Percentiles rank a stretch among this genome's conserved stretches.
phyloP scores from a whole-genome alignment of 139 green algal species.

The Volvox africanus region DNA sequence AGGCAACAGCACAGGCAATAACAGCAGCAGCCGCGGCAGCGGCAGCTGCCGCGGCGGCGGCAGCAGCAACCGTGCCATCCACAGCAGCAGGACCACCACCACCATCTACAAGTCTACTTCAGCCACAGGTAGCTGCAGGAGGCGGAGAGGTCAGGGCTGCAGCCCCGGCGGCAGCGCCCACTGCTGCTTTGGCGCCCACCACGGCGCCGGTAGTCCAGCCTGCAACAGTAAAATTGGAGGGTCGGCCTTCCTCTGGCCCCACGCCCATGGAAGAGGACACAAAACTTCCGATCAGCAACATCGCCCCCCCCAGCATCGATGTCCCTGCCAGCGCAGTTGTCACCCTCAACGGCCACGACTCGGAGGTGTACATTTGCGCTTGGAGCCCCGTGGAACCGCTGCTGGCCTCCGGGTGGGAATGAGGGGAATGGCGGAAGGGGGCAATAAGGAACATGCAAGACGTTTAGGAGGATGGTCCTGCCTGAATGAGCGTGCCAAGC shows the following conservation, averaged over 20 bases:
- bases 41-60: neutral
- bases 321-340: slow-evolving; percentile 18
- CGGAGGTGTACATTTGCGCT: slow-evolving; percentile 91
- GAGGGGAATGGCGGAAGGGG: neutral
- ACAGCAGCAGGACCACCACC: neutral
- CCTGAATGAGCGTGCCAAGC: no score
- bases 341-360: slow-evolving; percentile 82
- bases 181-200: neutral
- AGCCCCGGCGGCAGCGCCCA: slow-evolving; percentile 66
- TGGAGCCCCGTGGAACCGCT: slow-evolving; percentile 86
- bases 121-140: neutral
- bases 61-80: neutral
- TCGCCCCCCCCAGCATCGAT: neutral
- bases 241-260: slow-evolving; percentile 10
- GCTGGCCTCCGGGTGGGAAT: slow-evolving; percentile 78
- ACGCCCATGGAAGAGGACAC: slow-evolving; percentile 79
- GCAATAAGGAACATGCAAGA: neutral
- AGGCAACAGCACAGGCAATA: slow-evolving; percentile 7
- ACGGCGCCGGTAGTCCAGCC: neutral
- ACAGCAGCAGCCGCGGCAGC: slow-evolving; percentile 52
- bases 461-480: no score
- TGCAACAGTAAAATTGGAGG: neutral
- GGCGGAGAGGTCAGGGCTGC: neutral
- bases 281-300: neutral
- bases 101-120: neutral